phyloP scores from a whole-genome alignment of 768 basidiomycete genomes.

The Porpolomopsis calyptriformis region DNA sequence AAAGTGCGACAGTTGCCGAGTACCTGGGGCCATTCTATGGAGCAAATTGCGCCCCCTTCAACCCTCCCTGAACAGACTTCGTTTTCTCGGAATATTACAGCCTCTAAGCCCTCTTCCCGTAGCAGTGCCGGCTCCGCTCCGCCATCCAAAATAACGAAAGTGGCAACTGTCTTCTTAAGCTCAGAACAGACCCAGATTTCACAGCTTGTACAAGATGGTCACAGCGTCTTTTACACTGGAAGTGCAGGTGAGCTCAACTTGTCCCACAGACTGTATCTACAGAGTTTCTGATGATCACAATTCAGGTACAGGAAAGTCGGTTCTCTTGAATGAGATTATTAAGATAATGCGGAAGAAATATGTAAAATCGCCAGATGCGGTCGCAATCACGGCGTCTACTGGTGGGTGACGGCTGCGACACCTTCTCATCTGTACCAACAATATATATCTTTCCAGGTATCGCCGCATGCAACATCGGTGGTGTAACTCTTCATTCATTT shows the following conservation, averaged over 20 bases:
- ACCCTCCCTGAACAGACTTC: no score
- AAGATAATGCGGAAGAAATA: constrained; percentile 50
- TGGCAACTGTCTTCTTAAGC: constrained; percentile 54
- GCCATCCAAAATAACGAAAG: constrained; percentile 19
- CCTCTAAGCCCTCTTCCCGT: constrained; percentile 5
- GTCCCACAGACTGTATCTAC: constrained; percentile 12
- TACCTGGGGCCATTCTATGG: constrained; percentile 27
- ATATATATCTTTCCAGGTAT: constrained; percentile 42
- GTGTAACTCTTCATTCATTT: constrained; percentile 91
- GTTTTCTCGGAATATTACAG: constrained; percentile 4
- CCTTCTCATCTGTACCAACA: neutral
- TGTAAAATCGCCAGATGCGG: constrained; percentile 48
- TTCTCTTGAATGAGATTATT: constrained; percentile 88
- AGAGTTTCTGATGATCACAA: neutral
- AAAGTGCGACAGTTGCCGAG: constrained; percentile 48
- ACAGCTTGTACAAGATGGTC: constrained; percentile 57
- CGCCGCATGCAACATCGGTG: constrained; percentile 96
- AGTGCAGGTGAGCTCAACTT: constrained; percentile 66
- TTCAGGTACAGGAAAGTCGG: constrained; percentile 92
- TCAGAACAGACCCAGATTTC: constrained; percentile 80
- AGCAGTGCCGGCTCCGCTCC: constrained; percentile 11
- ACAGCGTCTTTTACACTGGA: constrained; percentile 91
- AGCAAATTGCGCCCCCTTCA: no score
- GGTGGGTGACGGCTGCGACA: constrained; percentile 32
- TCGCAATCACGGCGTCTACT: constrained; percentile 92